These are phyloP conservation scores for Pisolithus marmoratus DNA, from an alignment of 768 basidiomycete species.

Conservation along the genomic window DNA sequence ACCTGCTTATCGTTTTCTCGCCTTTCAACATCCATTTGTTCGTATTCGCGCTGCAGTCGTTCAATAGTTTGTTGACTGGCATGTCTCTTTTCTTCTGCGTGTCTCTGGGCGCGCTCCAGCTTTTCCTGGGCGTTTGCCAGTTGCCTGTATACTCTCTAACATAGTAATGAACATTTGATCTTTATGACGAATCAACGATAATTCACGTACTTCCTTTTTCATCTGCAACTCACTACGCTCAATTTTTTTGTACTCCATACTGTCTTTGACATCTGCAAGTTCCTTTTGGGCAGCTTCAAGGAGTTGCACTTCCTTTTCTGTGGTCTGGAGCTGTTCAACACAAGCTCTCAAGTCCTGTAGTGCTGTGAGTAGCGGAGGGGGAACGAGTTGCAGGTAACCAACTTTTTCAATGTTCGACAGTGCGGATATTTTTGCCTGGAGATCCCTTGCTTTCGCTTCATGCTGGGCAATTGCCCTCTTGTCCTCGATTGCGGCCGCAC, in stretches of 20 bases:
- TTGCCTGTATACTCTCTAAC: slow-evolving; percentile 76
- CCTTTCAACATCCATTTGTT: slow-evolving; percentile 70
- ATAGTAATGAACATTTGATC: not conserved
- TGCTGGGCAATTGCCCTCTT: slow-evolving; percentile 58
- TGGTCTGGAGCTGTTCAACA: slow-evolving; percentile 69
- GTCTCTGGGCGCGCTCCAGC: slow-evolving; percentile 69
- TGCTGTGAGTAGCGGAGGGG: not conserved
- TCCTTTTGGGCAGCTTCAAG: slow-evolving; percentile 65
- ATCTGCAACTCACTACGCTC: slow-evolving; percentile 65
- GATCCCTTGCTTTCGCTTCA: slow-evolving; percentile 72
- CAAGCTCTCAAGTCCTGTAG: slow-evolving; percentile 64
- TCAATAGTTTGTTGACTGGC: slow-evolving; percentile 73
- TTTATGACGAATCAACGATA: not conserved
- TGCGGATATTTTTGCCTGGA: slow-evolving; percentile 67
- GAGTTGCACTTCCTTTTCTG: slow-evolving; percentile 59
- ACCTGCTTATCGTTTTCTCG: slow-evolving; percentile 74
- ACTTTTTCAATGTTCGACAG: slow-evolving; percentile 76
- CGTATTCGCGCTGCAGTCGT: slow-evolving; percentile 71
- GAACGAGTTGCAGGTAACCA: slow-evolving; percentile 6
- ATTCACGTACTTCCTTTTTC: slow-evolving; percentile 54
- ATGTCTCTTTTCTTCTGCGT: slow-evolving; percentile 73
- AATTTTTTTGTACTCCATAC: slow-evolving; percentile 66
- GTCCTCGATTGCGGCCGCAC: slow-evolving; percentile 58
- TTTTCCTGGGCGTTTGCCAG: slow-evolving; percentile 78
- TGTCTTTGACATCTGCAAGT: slow-evolving; percentile 61